A percentile compares a stretch with the other conserved stretches of the same genome.
phyloP scores from a whole-genome alignment of 495 filamentous ascomycete species.

The Penicillium subrubescens region DNA sequence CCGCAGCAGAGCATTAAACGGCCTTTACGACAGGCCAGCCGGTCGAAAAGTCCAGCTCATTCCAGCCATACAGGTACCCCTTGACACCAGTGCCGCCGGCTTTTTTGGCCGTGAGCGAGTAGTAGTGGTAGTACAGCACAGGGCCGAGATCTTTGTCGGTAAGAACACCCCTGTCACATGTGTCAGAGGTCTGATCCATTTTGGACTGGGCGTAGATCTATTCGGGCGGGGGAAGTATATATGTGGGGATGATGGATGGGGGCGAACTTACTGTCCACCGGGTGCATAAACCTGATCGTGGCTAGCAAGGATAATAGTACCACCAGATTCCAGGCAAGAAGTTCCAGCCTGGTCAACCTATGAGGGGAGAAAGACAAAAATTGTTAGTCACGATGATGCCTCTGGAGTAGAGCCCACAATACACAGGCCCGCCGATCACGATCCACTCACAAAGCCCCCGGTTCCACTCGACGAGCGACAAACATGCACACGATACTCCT shows the following conservation, averaged over 20 bases:
- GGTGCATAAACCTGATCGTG: conserved; percentile 69
- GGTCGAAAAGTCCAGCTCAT: conserved; percentile 57
- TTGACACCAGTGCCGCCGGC: conserved; percentile 56
- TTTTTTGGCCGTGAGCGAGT: conserved; percentile 46
- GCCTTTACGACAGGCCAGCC: conserved; percentile 57
- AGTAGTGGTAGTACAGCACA: conserved; percentile 75
- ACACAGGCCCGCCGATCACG: neutral
- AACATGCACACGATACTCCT: conserved; percentile 68
- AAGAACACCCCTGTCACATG: conserved; percentile 39
- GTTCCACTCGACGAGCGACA: conserved; percentile 58
- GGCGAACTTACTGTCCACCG: conserved; percentile 59
- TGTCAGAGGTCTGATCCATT: conserved; percentile 3
- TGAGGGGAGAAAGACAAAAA: conserved; percentile 5
- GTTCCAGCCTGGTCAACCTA: conserved; percentile 60
- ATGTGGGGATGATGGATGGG: neutral
- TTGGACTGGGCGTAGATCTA: neutral
- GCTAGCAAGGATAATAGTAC: conserved; percentile 61
- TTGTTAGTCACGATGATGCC: neutral
- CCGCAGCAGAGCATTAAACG: conserved; percentile 10
- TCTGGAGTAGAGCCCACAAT: neutral
- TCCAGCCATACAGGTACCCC: conserved; percentile 66
- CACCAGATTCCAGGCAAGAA: conserved; percentile 59
- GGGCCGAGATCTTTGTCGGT: conserved; percentile 46
- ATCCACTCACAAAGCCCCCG: conserved; percentile 54
- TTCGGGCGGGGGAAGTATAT: neutral